Conservation (phyloP, 2,329 filamentous ascomycete genomes). For the Colletotrichum theobromicola region DNA sequence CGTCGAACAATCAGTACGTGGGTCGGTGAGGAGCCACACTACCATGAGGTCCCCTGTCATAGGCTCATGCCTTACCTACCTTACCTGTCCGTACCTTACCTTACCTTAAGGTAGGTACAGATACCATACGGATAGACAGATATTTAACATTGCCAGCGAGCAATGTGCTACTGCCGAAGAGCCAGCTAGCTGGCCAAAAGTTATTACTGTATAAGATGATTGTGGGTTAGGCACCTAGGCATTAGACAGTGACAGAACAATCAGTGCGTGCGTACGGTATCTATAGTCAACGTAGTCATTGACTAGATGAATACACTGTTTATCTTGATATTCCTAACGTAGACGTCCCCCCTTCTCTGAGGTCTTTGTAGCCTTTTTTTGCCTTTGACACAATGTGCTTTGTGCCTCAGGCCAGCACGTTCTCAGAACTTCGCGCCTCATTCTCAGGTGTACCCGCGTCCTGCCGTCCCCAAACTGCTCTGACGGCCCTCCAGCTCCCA, state of each 20-base stretch:
- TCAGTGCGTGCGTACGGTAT: too few relatives aligned
- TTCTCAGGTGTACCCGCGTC: slow-evolving; percentile 19
- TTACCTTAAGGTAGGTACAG: not conserved
- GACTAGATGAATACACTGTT: not conserved
- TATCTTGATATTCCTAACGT: not conserved
- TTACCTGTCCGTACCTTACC: not conserved
- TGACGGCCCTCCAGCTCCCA: not conserved
- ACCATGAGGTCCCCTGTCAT: not conserved
- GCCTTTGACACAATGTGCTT: not conserved
- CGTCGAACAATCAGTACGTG: not conserved
- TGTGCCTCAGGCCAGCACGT: slow-evolving; percentile 19
- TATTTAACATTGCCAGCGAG: too few relatives aligned
- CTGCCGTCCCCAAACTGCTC: not conserved
- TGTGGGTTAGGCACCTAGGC: not conserved
- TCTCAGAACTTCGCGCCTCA: slow-evolving; percentile 18
- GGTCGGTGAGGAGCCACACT: not conserved
- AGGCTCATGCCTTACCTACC: not conserved
- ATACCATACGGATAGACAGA: not conserved
- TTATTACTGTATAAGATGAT: too few relatives aligned
- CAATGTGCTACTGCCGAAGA: too few relatives aligned
- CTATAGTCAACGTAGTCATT: not conserved
- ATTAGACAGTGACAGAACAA: not conserved
- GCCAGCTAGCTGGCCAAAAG: too few relatives aligned
- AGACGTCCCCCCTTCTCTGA: not conserved
- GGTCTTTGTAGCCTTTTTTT: not conserved